Evolutionary conservation across 2,329 filamentous ascomycete species (phyloP), one percentile per base, ranked within the genome.

Genomic region (Pseudogymnoascus sp.): DNA sequence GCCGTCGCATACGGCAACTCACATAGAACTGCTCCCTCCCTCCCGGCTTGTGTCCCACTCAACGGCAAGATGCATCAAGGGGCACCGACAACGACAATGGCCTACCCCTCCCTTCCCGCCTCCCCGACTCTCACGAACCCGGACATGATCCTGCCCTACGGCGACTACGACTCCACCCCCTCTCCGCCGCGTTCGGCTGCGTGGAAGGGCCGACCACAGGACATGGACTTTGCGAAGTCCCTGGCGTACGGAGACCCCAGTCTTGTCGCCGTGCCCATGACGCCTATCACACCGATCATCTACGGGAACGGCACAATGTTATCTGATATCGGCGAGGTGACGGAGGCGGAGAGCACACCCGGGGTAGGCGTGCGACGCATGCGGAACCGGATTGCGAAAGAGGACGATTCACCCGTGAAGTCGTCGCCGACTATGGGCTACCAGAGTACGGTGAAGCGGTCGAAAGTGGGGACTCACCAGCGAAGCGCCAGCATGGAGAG

Each of bases 111-210:
- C 49, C 75, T 80, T 63, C 86, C 89, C 66, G 85, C 85, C 11
- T 95, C 91, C 64, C 92, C 92, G 55, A 96, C 92, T 2, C 79
- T 97, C 70, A 95, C 91, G 62, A 95, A 96, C 74, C 91, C 92
- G 60, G 92, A 96, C 74, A 92, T 96, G 91, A 96, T 97, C 70
- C 79, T 97, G 60, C 92, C 92, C 64, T 86, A 89, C 72, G 86
- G 87, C 71, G 84, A 85, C 67, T 81, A 80, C 73, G 72, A 82
- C 73, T 78, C 80, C 72, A 77, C 80, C 71, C 76, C 83, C 73
- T 77, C 81, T 63, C 80, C 69, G 42, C 63, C 65, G 36, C 64
- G 66, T 19, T 38, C 72, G 72, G 68, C 73, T 66, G 58, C 74
- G 66, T 70, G 74, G 75, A 70, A 68, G 60, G 64, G 65, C 60